These are phyloP conservation scores for Sporothrix sp. DNA, from an alignment of 2,329 filamentous ascomycete species.

Conservation along the genomic window DNA sequence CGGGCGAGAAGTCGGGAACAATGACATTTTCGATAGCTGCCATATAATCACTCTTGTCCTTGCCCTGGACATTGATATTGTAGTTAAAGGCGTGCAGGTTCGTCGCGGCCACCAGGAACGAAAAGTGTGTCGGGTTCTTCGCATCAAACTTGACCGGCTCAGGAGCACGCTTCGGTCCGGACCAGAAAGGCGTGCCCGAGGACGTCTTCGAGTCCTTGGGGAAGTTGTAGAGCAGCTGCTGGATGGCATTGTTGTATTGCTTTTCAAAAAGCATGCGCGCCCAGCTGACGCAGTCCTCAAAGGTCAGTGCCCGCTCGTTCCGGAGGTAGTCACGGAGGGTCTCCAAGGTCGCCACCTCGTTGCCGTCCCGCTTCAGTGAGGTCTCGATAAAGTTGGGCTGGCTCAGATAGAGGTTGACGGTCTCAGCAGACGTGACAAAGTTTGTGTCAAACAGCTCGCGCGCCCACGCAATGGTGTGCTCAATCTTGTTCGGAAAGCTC, in stretches of 20 bases:
- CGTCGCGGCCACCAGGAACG: conserved; percentile 78
- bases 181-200: conserved; percentile 90
- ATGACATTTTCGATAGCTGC: conserved; percentile 87
- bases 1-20: conserved; percentile 87
- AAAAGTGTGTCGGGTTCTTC: conserved; percentile 75
- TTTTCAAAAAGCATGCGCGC: conserved; percentile 88
- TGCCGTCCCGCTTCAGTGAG: conserved; percentile 84
- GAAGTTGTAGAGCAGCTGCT: conserved; percentile 93
- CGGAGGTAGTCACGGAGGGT: conserved; percentile 84
- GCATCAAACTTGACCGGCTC: conserved; percentile 83
- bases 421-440: conserved; percentile 88
- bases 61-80: conserved; percentile 76
- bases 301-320: conserved; percentile 80
- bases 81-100: conserved; percentile 98
- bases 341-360: conserved; percentile 88
- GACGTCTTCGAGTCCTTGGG: conserved; percentile 88
- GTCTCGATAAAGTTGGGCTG: conserved; percentile 84
- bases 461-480: conserved; percentile 97
- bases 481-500: conserved; percentile 96
- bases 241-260: conserved; percentile 93
- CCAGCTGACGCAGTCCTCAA: conserved; percentile 96
- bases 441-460: conserved; percentile 90
- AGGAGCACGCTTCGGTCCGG: conserved; percentile 91
- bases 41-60: conserved; percentile 60
- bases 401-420: conserved; percentile 86